phyloP scores from a whole-genome alignment of 2,329 filamentous ascomycete genomes.

The Xylaria sp. region DNA sequence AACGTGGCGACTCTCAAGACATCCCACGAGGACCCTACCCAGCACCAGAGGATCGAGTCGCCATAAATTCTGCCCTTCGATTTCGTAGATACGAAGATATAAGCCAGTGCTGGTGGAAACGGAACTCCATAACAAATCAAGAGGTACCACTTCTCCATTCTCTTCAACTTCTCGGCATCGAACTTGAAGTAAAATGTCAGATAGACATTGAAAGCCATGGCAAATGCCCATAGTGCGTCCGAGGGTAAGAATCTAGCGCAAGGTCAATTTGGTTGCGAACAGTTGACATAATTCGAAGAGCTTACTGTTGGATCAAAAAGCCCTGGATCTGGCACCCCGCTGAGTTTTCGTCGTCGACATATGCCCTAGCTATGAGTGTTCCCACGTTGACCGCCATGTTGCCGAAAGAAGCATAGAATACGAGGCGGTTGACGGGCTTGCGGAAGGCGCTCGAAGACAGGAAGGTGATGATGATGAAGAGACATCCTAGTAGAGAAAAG shows the following conservation, averaged over 20 bases:
- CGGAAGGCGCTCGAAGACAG: constrained; percentile 75
- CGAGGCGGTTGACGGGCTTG: constrained; percentile 86
- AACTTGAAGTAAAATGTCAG: constrained; percentile 82
- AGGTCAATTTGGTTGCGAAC: constrained; percentile 8
- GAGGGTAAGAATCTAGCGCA: constrained; percentile 78
- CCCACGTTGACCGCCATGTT: constrained; percentile 83
- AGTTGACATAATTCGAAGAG: constrained; percentile 22
- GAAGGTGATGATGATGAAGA: constrained; percentile 80
- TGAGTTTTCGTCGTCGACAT: constrained; percentile 59
- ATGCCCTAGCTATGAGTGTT: constrained; percentile 76
- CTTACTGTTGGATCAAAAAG: constrained; percentile 85
- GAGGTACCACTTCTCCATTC: constrained; percentile 77
- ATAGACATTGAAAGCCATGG: constrained; percentile 87
- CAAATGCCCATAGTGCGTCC: constrained; percentile 79
- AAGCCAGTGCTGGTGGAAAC: constrained; percentile 73
- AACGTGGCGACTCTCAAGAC: constrained; percentile 79
- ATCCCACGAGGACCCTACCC: constrained; percentile 75
- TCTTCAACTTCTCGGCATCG: constrained; percentile 70
- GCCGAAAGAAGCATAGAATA: constrained; percentile 85
- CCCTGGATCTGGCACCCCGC: constrained; percentile 77
- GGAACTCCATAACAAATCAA: constrained; percentile 78
- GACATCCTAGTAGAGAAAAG: constrained; percentile 75
- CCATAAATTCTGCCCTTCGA: constrained; percentile 73
- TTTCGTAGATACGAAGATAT: constrained; percentile 70
- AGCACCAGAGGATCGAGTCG: constrained; percentile 83